Conservation (phyloP, 148 eudicot genomes). For the Cornus suecica region DNA sequence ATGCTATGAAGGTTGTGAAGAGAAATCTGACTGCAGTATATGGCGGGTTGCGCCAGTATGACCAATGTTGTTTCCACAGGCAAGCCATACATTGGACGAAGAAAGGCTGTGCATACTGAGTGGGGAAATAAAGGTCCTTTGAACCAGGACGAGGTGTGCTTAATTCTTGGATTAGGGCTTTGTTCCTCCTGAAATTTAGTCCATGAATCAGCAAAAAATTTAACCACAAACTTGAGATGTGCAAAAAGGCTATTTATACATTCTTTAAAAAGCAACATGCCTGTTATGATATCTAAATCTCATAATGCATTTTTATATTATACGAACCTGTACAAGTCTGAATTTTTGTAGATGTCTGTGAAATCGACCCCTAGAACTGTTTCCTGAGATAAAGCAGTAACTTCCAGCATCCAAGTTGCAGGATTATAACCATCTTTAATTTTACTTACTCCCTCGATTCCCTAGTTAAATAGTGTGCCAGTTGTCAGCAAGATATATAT, state of each 20-base stretch:
- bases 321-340: too few species aligned
- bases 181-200: not conserved
- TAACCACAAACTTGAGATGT: too few species aligned
- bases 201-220: too few species aligned
- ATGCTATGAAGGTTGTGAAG: not conserved
- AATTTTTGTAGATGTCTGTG: too few species aligned
- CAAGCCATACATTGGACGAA: not conserved
- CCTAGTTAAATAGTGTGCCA: not conserved
- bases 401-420: not conserved
- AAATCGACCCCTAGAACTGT: too few species aligned
- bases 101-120: not conserved
- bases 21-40: not conserved
- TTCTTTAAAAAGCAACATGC: not conserved
- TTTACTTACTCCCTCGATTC: not conserved
- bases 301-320: too few species aligned
- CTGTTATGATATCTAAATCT: not conserved
- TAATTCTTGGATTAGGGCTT: not conserved
- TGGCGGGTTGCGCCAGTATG: not conserved
- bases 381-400: not conserved
- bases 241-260: too few species aligned
- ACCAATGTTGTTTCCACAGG: not conserved
- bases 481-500: not conserved
- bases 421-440: not conserved
- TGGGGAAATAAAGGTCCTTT: not conserved
- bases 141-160: not conserved